These are phyloP conservation scores for Colletotrichum cordylinicola DNA, from an alignment of 2,329 filamentous ascomycete species.

Conservation along the genomic window DNA sequence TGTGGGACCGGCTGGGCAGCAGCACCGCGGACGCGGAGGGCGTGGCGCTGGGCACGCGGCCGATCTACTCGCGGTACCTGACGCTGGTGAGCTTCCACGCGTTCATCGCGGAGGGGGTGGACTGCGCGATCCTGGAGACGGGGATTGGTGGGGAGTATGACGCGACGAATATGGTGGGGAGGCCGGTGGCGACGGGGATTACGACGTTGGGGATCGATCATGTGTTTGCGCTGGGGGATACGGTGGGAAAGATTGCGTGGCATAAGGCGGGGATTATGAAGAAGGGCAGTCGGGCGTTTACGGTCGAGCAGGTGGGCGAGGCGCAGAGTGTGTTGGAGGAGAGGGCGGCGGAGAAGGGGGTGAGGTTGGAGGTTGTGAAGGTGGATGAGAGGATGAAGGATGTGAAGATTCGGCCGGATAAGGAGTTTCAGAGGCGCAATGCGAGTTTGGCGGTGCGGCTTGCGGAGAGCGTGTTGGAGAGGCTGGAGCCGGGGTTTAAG, in stretches of 20 bases:
- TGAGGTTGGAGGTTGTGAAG: neutral
- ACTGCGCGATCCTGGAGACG: constrained; percentile 85
- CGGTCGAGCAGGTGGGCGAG: constrained; percentile 34
- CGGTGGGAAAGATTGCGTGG: constrained; percentile 84
- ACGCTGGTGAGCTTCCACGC: constrained; percentile 88
- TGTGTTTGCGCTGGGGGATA: constrained; percentile 78
- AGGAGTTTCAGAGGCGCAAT: constrained; percentile 63
- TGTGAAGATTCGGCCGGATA: constrained; percentile 54
- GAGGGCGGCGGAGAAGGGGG: constrained; percentile 62
- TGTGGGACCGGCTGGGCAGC: constrained; percentile 71
- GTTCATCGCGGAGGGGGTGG: constrained; percentile 78
- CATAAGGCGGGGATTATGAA: constrained; percentile 93
- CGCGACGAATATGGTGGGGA: constrained; percentile 79
- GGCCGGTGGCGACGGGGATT: constrained; percentile 67
- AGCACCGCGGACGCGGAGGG: constrained; percentile 46
- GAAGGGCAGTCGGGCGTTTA: constrained; percentile 48
- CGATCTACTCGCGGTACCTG: constrained; percentile 91
- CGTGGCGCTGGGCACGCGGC: constrained; percentile 70
- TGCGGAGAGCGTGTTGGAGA: constrained; percentile 53
- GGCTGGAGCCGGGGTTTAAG: constrained; percentile 35
- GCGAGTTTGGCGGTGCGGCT: constrained; percentile 61
- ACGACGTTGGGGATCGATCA: constrained; percentile 88
- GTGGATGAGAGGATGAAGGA: constrained; percentile 41
- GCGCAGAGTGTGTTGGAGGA: constrained; percentile 60
- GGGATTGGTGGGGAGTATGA: constrained; percentile 95